Base-by-base conservation (phyloP, 352 stramenopile genomes). In the Thalassiosira ordinaria region DNA sequence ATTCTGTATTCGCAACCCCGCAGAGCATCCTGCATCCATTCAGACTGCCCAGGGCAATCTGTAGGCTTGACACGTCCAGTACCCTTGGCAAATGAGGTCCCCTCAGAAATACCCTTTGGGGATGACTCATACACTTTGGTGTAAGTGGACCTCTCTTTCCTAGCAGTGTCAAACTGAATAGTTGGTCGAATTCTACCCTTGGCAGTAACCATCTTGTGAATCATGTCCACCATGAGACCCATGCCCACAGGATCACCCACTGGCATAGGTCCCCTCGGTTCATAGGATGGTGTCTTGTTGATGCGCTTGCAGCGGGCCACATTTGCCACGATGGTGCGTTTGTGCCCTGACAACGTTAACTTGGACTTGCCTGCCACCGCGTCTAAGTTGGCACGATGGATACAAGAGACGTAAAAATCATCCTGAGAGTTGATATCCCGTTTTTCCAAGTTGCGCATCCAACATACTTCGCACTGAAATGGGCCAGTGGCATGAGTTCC, bases 391-490 rank as follows among this genome's bases (percentile, higher is more conserved):
- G 44, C 67, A 0, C 44, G 27, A 20, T 16, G 44, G 4, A 68
- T 67, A 31, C 39, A 66, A 11, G 8, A 24, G 0, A 76, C 27
- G 0, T 46, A 22, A 0, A n/a, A 0, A 1, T 57, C 56, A 37
- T 61, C 44, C 1, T 20, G n/a, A n/a, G 29, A 39, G 11, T 1
- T 16, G 5, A 1, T n/a, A 0, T 62, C 33, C 24, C 44, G n/a
- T 1, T 46, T 33, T n/a, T 64, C 53, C 0, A 81, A 44, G 39
- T 84, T 84, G 1, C 47, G 9, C 11, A 86, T 62, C 56, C 66
- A 79, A 47, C 83, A 89, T 0, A 46, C 1, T n/a, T 89, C 79
- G 65, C 83, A 89, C 37, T 86, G 70, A 65, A 89, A 88, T 1
- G 67, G 46, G 4, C 59, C 31, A 9, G 52, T 66, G 1, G 61